phyloP scores from a whole-genome alignment of 345 rosid species.

The Dimocarpus longan region DNA sequence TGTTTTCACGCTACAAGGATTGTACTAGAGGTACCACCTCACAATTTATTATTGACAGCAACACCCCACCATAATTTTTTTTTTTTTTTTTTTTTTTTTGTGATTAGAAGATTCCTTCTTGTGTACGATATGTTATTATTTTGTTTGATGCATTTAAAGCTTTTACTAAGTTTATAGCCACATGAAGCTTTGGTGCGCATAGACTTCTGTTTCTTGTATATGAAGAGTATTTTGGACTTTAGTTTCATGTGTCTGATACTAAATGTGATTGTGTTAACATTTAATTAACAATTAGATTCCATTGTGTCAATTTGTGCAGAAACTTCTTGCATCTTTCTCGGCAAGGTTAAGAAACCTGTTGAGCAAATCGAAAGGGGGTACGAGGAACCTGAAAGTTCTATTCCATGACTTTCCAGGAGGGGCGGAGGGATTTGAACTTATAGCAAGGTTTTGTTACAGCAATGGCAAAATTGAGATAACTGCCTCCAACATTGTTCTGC shows the following conservation, averaged over 20 bases:
- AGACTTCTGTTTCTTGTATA: background rate
- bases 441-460: conserved; percentile 51
- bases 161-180: conserved; percentile 13
- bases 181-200: background rate
- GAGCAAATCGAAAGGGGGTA: conserved; percentile 9
- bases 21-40: conserved; percentile 13
- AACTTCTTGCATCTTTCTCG: conserved; percentile 40
- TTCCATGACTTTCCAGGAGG: conserved; percentile 59
- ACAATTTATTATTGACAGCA: conserved; percentile 30
- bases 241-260: background rate
- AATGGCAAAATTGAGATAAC: conserved; percentile 38
- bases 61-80: conserved; percentile 13
- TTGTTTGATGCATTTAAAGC: conserved; percentile 16
- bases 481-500: conserved; percentile 39
- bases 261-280: background rate
- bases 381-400: conserved; percentile 41
- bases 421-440: conserved; percentile 56
- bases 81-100: conserved; percentile 5
- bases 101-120: background rate
- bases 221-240: background rate
- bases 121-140: background rate
- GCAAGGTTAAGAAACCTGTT: conserved; percentile 41
- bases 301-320: conserved; percentile 28
- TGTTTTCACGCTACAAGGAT: background rate
- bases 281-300: conserved; percentile 3